Percentiles rank a stretch among this genome's conserved stretches.
Evolutionary conservation across 2,329 filamentous ascomycete genomes (phyloP).

Genomic region (Nemania diffusa): DNA sequence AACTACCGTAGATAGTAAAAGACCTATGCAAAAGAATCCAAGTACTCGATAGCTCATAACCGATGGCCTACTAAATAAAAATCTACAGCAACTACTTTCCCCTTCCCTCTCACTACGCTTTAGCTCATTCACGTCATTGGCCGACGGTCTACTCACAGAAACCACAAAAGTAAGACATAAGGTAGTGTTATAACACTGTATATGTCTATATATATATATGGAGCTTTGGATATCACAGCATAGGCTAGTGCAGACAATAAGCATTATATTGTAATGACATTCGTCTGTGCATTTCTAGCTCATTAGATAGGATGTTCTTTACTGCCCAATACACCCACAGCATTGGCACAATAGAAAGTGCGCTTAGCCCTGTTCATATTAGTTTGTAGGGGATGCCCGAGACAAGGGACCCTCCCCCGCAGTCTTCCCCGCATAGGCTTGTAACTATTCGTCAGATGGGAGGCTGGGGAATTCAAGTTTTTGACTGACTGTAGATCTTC

Average conservation of each 20-base stretch:
- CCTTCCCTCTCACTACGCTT: neutral
- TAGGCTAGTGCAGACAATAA: too few relatives aligned
- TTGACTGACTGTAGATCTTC: conserved; percentile 13
- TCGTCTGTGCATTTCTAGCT: neutral
- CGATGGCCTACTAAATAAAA: neutral
- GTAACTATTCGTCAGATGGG: conserved; percentile 12
- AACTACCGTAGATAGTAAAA: neutral
- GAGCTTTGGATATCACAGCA: neutral
- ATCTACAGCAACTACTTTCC: neutral
- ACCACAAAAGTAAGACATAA: neutral
- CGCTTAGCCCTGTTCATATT: conserved; percentile 5
- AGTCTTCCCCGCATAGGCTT: conserved; percentile 28
- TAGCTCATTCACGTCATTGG: neutral
- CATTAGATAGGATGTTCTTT: neutral
- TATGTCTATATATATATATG: neutral
- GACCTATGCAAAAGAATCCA: neutral
- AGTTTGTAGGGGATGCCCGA: conserved; percentile 3
- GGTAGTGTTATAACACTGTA: neutral
- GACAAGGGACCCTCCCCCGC: conserved; percentile 19
- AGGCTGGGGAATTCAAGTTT: conserved; percentile 24
- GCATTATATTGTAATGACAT: neutral
- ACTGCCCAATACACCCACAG: neutral
- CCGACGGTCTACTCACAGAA: neutral
- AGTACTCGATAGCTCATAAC: neutral
- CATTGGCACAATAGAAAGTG: neutral